These are phyloP conservation scores for Diutina mesorugosa DNA, from an alignment of 1,139 yeast genomes.

Conservation along the genomic window DNA sequence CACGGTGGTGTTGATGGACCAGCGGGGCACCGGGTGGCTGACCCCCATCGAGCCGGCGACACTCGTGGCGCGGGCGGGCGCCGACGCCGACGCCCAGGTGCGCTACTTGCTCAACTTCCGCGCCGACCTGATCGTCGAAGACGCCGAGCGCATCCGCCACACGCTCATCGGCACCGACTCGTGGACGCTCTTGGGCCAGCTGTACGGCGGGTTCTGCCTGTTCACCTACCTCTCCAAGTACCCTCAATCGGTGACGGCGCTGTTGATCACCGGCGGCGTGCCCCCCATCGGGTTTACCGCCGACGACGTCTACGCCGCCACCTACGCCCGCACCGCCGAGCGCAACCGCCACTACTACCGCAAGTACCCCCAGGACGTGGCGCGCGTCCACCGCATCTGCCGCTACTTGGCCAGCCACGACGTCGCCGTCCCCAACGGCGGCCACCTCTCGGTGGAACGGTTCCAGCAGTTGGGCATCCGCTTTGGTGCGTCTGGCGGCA, in stretches of 20 bases:
- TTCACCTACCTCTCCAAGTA: conserved; percentile 36
- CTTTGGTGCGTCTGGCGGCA: conserved; percentile 40
- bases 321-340: conserved; percentile 32
- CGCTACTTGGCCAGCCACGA: conserved; percentile 16
- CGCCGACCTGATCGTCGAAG: conserved; percentile 39
- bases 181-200: conserved; percentile 45
- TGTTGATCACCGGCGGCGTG: conserved; percentile 41
- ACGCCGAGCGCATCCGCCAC: conserved; percentile 31
- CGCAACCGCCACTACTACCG: conserved; percentile 34
- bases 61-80: conserved; percentile 10
- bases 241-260: conserved; percentile 25
- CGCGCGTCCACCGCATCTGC: conserved; percentile 24
- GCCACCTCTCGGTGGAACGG: conserved; percentile 32
- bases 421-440: conserved; percentile 35
- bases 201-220: conserved; percentile 44
- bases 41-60: conserved; percentile 26
- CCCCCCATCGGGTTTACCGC: conserved; percentile 34
- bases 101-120: conserved; percentile 30
- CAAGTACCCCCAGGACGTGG: conserved; percentile 34
- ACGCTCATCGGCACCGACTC: conserved; percentile 19
- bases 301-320: conserved; percentile 36
- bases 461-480: conserved; percentile 39
- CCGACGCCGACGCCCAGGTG: conserved; percentile 14
- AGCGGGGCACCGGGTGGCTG: conserved; percentile 46
- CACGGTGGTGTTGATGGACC: conserved; percentile 38